Evolutionary conservation across 495 filamentous ascomycete species (phyloP).

Genomic region (Podospora didyma): DNA sequence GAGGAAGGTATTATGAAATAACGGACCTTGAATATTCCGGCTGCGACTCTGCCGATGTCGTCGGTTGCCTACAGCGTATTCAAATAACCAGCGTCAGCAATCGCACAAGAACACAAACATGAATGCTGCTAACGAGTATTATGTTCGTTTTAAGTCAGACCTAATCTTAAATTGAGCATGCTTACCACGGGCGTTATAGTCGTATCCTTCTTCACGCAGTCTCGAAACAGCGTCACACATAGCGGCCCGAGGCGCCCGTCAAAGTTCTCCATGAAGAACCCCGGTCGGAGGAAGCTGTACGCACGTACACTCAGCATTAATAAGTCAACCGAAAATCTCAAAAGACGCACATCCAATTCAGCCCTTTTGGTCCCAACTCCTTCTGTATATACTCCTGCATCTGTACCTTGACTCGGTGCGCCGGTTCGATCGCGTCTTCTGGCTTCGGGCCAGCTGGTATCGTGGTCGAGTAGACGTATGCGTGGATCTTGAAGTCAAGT

Average conservation of each 20-base stretch:
- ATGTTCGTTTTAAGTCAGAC: too few relatives aligned
- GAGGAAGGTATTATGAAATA: too few relatives aligned
- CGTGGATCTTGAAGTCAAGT: conserved; percentile 21
- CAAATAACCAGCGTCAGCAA: not conserved
- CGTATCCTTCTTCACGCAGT: conserved; percentile 27
- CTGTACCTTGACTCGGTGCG: conserved; percentile 19
- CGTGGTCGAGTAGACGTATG: conserved; percentile 28
- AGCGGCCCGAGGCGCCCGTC: conserved; percentile 24
- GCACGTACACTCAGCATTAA: not conserved
- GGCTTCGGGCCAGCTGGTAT: conserved; percentile 15
- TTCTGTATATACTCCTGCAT: conserved; percentile 24
- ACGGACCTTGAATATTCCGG: conserved; percentile 28
- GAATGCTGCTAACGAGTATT: too few relatives aligned
- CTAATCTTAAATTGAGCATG: not conserved
- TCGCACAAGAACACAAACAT: too few relatives aligned
- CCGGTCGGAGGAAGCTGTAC: conserved; percentile 34
- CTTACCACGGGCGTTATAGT: conserved; percentile 26
- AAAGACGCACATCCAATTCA: conserved; percentile 29
- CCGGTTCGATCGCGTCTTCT: conserved; percentile 14
- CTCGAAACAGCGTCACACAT: conserved; percentile 15
- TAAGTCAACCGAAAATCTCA: too few relatives aligned
- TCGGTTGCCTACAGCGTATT: conserved; percentile 28
- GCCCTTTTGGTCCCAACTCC: conserved; percentile 18
- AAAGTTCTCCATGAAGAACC: conserved; percentile 42
- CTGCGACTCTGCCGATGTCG: conserved; percentile 37